Base-by-base conservation (phyloP, 345 rosid genomes). In the Citrus trifoliata region DNA sequence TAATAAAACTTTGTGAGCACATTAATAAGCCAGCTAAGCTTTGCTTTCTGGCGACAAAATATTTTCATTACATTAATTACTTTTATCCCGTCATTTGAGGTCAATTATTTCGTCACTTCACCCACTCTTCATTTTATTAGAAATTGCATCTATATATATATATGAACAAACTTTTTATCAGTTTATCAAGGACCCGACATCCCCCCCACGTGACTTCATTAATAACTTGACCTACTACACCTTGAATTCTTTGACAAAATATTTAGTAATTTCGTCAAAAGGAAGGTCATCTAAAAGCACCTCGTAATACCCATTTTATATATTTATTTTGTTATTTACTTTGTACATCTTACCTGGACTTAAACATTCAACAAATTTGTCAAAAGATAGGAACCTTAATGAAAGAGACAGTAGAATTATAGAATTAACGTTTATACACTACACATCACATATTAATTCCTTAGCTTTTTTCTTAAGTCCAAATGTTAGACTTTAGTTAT, bases 211-310 rank as follows among this genome's bases (percentile, higher is more conserved):
- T 81, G 80, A 66, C 25, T 32, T 70, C 70, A 53, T 32, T 81
- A 76, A 67, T 55, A 72, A 70, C 16, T 75, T 61, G 83, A 81
- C 78, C 83, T 61, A 78, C 79, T 71, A 51, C 76, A 70, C 63
- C 53, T 86, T 79, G 85, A 86, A 81, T 79, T 73, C 58, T 74
- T 71, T 73, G 27, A 74, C 67, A 74, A 37, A 46, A 63, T 12
- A 30, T 48, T 24, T 27, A 28, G 35, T 19, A 24, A 33, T 58
- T 75, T 86, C 76, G 85, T 78, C 85, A 82, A 86, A 83, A 71
- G 25, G 35, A 79, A 27, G 71, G 79, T 55, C 70, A 74, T 74
- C 76, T 38, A 70, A 58, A 46, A 42, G 35, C 79, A 69, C 16
- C 62, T 32, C 30, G 19, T 33, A 2, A 46, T 22, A 33, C n/a